Percentiles rank a stretch among this genome's conserved stretches.
Evolutionary conservation across 2,329 filamentous ascomycete genomes (phyloP).

Genomic region (Trichoderma arundinaceum): DNA sequence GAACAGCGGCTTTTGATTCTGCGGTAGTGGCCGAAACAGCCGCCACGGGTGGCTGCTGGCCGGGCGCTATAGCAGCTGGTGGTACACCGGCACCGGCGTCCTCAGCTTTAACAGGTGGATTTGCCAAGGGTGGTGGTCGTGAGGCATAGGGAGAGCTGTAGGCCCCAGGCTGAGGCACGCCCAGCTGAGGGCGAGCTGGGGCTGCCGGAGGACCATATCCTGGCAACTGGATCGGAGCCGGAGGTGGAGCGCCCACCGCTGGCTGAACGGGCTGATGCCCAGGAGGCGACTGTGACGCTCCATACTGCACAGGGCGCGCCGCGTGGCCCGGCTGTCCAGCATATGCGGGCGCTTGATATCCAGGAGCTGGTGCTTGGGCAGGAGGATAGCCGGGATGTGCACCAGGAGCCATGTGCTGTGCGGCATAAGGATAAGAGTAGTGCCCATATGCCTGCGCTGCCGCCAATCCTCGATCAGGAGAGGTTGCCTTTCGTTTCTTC

Average conservation of each 20-base stretch:
- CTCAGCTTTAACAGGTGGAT: slow-evolving; percentile 41
- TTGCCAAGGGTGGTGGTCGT: slow-evolving; percentile 42
- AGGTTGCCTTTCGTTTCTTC: slow-evolving; percentile 63
- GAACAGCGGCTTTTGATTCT: slow-evolving; percentile 34
- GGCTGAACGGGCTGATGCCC: slow-evolving; percentile 34
- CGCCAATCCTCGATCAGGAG: slow-evolving; percentile 56
- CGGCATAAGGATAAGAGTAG: slow-evolving; percentile 45
- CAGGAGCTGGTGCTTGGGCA: slow-evolving; percentile 43
- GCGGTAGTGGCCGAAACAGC: slow-evolving; percentile 32
- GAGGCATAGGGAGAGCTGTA: slow-evolving; percentile 49
- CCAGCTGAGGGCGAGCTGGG: slow-evolving; percentile 44
- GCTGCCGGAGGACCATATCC: slow-evolving; percentile 47
- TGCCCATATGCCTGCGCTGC: slow-evolving; percentile 48
- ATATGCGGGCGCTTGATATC: slow-evolving; percentile 46
- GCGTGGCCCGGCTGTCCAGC: slow-evolving; percentile 41
- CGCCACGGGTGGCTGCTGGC: slow-evolving; percentile 31
- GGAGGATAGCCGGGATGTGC: slow-evolving; percentile 43
- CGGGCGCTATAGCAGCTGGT: slow-evolving; percentile 29
- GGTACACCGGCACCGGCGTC: slow-evolving; percentile 35
- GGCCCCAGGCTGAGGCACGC: slow-evolving; percentile 41
- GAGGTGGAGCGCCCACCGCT: slow-evolving; percentile 39
- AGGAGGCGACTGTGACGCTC: slow-evolving; percentile 40
- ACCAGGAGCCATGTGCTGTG: slow-evolving; percentile 45
- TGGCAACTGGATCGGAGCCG: slow-evolving; percentile 45
- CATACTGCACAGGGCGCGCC: slow-evolving; percentile 43